Percentiles rank a stretch among this genome's conserved stretches.
Conservation (phyloP, 345 rosid species). For the Hypericum androsaemum region DNA sequence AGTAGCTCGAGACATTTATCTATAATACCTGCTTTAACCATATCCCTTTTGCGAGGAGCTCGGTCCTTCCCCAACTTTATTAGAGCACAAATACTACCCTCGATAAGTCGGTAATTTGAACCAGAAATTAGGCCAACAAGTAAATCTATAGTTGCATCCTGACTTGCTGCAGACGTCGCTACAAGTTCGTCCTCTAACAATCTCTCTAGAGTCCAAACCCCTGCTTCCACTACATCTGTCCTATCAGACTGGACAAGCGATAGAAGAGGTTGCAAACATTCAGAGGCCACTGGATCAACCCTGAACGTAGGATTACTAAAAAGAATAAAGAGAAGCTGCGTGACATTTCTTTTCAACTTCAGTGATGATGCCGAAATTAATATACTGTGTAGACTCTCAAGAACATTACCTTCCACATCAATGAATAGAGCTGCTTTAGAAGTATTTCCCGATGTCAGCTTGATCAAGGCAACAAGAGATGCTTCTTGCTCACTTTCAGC, state of each 20-base stretch:
- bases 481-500: slow-evolving; percentile 72
- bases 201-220: slow-evolving; percentile 63
- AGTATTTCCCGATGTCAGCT: slow-evolving; percentile 49
- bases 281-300: slow-evolving; percentile 41
- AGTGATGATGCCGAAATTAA: slow-evolving; percentile 52
- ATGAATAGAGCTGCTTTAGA: slow-evolving; percentile 35
- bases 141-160: slow-evolving; percentile 42
- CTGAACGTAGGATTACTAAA: slow-evolving; percentile 47
- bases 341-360: slow-evolving; percentile 66
- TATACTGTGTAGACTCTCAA: slow-evolving; percentile 49
- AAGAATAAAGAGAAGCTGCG: slow-evolving; percentile 55
- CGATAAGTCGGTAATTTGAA: slow-evolving; percentile 47
- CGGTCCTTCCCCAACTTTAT: slow-evolving; percentile 87
- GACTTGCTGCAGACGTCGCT: slow-evolving; percentile 49
- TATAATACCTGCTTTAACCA: slow-evolving; percentile 75
- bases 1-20: slow-evolving; percentile 65
- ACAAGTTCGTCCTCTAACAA: slow-evolving; percentile 62
- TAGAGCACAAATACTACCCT: slow-evolving; percentile 60
- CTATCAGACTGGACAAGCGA: slow-evolving; percentile 50
- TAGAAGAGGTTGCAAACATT: slow-evolving; percentile 53
- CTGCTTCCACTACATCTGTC: slow-evolving; percentile 44
- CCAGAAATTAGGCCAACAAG: slow-evolving; percentile 65
- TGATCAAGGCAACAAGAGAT: slow-evolving; percentile 64
- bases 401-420: slow-evolving; percentile 56
- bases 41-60: slow-evolving; percentile 56